Percentiles rank a stretch among this genome's conserved stretches.
These are phyloP conservation scores for Periconia digitata DNA, from an alignment of 2,329 filamentous ascomycete genomes.

Conservation along the genomic window DNA sequence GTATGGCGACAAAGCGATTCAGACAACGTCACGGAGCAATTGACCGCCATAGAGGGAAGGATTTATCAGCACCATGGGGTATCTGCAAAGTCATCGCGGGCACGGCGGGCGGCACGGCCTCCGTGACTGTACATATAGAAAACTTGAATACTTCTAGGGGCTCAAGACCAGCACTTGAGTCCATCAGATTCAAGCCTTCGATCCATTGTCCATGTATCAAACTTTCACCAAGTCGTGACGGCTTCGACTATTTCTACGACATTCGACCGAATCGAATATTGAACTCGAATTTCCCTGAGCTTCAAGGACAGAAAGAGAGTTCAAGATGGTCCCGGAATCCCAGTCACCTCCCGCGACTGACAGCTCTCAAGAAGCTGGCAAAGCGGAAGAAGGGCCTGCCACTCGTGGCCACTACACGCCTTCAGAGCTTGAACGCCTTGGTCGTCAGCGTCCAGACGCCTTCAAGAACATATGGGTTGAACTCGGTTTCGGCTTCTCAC, in stretches of 20 bases:
- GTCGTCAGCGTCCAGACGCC: slow-evolving; percentile 60
- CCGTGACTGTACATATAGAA: slow-evolving; percentile 14
- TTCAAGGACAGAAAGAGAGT: no score
- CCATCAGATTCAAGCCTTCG: no score
- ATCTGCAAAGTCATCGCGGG: slow-evolving; percentile 5
- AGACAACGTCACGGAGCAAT: slow-evolving; percentile 21
- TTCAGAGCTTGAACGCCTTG: slow-evolving; percentile 58
- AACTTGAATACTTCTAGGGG: background rate
- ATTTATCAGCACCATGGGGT: slow-evolving; percentile 24
- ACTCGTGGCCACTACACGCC: slow-evolving; percentile 21
- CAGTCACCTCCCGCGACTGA: background rate
- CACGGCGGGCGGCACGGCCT: slow-evolving; percentile 14
- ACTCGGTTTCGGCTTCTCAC: slow-evolving; percentile 62
- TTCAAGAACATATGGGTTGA: slow-evolving; percentile 60
- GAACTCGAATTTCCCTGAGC: no score
- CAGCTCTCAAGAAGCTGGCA: background rate
- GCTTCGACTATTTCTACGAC: no score
- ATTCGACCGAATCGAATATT: no score
- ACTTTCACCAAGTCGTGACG: no score
- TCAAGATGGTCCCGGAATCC: background rate
- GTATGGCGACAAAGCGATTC: background rate
- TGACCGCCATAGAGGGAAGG: background rate
- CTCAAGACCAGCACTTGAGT: no score
- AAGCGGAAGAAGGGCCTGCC: slow-evolving; percentile 17
- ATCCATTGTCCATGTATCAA: no score